Percentiles rank a stretch among this genome's conserved stretches.
These are phyloP conservation scores for Prunus dulcis DNA, from an alignment of 306 rosid species.

Conservation along the genomic window DNA sequence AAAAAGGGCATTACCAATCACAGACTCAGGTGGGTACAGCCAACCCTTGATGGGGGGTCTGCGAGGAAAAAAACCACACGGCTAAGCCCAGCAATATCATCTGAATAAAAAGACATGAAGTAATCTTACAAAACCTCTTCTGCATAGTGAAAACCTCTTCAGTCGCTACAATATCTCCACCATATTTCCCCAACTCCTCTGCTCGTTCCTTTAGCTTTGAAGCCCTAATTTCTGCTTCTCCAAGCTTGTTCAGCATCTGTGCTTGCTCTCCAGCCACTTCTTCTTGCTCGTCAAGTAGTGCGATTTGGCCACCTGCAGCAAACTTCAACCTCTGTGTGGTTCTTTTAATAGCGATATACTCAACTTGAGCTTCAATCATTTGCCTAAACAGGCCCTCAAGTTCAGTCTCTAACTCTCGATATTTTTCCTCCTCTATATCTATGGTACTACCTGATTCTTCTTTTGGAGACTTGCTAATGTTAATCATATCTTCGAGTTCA, in stretches of 20 bases:
- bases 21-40: constrained; percentile 76
- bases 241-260: constrained; percentile 44
- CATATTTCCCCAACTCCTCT: constrained; percentile 45
- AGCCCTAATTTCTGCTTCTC: constrained; percentile 49
- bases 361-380: constrained; percentile 75
- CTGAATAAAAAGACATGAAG: constrained; percentile 53
- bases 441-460: constrained; percentile 44
- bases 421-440: constrained; percentile 36
- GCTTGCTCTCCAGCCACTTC: constrained; percentile 44
- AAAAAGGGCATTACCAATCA: constrained; percentile 11
- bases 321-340: constrained; percentile 42
- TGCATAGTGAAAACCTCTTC: constrained; percentile 57
- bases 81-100: constrained; percentile 44
- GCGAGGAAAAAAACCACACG: constrained; percentile 44
- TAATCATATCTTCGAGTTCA: constrained; percentile 64
- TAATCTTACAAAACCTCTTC: constrained; percentile 51
- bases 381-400: constrained; percentile 51
- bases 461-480: constrained; percentile 30
- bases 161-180: constrained; percentile 45
- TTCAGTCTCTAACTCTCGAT: constrained; percentile 38
- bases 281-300: constrained; percentile 51
- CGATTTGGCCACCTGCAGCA: constrained; percentile 28
- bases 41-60: constrained; percentile 39
- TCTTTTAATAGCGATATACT: constrained; percentile 44
- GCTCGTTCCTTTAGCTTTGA: constrained; percentile 50